Base-by-base conservation (phyloP, 2,329 filamentous ascomycete genomes). In the Ceratocystis diversiconidia region DNA sequence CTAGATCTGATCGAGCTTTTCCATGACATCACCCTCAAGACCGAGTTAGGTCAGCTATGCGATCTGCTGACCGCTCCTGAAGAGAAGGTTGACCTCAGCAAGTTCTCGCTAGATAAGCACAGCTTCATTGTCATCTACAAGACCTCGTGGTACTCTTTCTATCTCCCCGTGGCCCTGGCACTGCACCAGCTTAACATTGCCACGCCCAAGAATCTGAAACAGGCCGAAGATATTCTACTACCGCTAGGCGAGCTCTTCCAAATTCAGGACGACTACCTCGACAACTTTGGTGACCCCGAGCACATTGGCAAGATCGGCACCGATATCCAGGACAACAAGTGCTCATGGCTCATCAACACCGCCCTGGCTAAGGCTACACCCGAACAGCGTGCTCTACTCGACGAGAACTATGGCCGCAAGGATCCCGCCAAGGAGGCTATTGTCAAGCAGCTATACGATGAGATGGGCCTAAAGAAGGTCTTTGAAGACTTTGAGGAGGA, bases 261-360 rank as follows among this genome's bases (percentile, higher is more conserved):
- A 79, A 85, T 96, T 69, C 94, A 99, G 78, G 94, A 99, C 76
- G 94, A 99, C 80, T 99, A 94, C 79, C 89, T 99, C 64, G 94
- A 99, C 81, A 95, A 95, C 79, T 99, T 94, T 73, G 94, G 92
- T 71, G 86, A 92, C 71, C 91, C 94, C 48, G 85, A 90, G 72
- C 84, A 91, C 73, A 94, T 99, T 74, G 94, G 94, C 76, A 99
- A 99, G 85, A 96, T 97, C 70, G 94, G 94, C 70, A 99, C 94
- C 68, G 94, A 99, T 73, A 99, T 99, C 76, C 87, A 92, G 82
- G 94, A 99, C 79, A 99, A 99, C 84, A 99, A 99, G 83, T 99
- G 94, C 82, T 95, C 90, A 52, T 99, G 94, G 94, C 80, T 99
- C 68, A 84, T 99, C 77, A 99, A 99, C 82, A 87, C 96, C 78